Percentiles rank a stretch among this genome's conserved stretches.
Conservation (phyloP, 169 alveolate genomes). For the Cryptosporidium parvum region DNA sequence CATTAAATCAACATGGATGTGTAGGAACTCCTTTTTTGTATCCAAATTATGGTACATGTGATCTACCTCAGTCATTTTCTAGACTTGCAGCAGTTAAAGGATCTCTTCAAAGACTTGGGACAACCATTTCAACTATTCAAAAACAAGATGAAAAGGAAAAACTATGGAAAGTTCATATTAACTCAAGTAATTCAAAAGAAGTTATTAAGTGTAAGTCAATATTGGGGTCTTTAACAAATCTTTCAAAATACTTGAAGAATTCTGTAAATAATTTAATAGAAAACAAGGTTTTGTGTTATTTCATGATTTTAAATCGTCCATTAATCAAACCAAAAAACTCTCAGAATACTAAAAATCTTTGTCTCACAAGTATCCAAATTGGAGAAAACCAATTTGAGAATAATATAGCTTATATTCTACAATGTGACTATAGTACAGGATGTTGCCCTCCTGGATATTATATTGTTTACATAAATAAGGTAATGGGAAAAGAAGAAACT, state of each 20-base stretch:
- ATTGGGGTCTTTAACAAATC: not conserved
- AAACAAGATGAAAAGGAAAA: not conserved
- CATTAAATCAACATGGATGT: conserved; percentile 73
- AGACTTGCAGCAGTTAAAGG: conserved; percentile 75
- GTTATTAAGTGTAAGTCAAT: conserved; percentile 6
- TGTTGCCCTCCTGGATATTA: conserved; percentile 48
- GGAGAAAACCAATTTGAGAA: not conserved
- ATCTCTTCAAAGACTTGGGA: conserved; percentile 53
- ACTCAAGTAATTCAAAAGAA: not conserved
- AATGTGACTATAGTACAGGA: conserved; percentile 42
- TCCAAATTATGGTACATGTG: conserved; percentile 67
- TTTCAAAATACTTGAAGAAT: conserved; percentile 6
- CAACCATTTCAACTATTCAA: conserved; percentile 5
- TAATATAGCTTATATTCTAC: conserved; percentile 21
- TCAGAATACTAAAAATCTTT: not conserved
- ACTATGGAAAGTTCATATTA: not conserved
- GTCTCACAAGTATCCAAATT: not conserved
- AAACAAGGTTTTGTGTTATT: conserved; percentile 13
- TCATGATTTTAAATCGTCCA: conserved; percentile 9
- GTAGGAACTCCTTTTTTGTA: conserved; percentile 59
- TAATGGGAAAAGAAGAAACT: conserved; percentile 16
- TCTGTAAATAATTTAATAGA: not conserved
- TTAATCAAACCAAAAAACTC: not conserved
- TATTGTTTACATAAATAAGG: conserved; percentile 26
- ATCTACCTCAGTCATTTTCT: conserved; percentile 58